Base-by-base conservation (phyloP, 768 basidiomycete genomes). In the Mrakia gelida region DNA sequence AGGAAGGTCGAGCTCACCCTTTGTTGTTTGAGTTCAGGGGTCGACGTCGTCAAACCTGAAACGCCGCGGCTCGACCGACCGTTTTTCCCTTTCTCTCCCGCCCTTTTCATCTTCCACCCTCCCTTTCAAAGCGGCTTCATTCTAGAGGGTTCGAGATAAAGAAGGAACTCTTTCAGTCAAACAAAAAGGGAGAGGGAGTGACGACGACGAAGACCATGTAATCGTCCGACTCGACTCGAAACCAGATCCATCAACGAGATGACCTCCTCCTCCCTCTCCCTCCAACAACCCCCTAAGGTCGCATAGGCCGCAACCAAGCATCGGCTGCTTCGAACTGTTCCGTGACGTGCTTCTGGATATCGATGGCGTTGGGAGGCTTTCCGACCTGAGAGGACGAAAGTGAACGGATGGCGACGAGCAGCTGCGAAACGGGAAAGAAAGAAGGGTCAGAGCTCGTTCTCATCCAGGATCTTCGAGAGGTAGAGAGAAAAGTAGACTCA, bases 321-420 rank as follows among this genome's bases (percentile, higher is more conserved):
- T 99, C 94, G 23, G 96, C 96, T 72, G 90, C 91, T 86, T 98
- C 95, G 86, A 98, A 99, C 86, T 95, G 92, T 85, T 93, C 92
- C 84, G 94, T 92, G 86, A 98, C 86, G 84, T 95, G 94, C 77
- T 89, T 89, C 84, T 92, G 86, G 62, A 95, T 92, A 54, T 91
- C 88, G 67, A 89, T 76, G n/a, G 15, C 81, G 82, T 62, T 78
- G 75, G 28, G 83, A 81, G 18, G 82, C 81, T 77, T 84, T 90
- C 88, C 80, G 82, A 67, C 70, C 41, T 79, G 78, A 30, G 82
- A 81, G 84, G 92, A 92, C 84, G 78, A 67, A 49, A 98, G 87
- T 81, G 92, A 91, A 85, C 94, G 88, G 88, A 98, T 93, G 84
- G 94, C 94, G 76, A 89, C 88, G 85, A 97, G 83, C 54, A 85